Evolutionary conservation across 805 yeast species (phyloP).

Genomic region (Yamadazyma ubonensis): DNA sequence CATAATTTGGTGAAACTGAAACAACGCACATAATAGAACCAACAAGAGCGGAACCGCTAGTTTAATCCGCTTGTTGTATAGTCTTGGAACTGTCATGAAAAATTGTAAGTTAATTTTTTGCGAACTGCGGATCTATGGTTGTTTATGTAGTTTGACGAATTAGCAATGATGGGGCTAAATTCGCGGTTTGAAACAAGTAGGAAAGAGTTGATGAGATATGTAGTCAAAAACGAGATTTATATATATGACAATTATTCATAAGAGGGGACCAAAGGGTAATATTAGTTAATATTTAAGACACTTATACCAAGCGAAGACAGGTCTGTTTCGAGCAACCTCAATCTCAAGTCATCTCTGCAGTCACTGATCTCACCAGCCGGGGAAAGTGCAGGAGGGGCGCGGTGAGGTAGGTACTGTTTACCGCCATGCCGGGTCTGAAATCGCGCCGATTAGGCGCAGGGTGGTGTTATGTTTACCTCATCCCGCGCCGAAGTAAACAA

Average conservation of each 20-base stretch:
- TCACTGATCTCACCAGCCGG: not conserved
- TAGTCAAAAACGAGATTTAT: no score
- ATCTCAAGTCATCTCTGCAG: not conserved
- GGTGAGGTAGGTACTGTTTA: not conserved
- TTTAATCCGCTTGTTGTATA: slow-evolving; percentile 21
- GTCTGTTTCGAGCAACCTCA: no score
- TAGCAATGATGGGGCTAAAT: slow-evolving; percentile 22
- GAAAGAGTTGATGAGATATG: not conserved
- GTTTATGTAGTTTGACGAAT: slow-evolving; percentile 2
- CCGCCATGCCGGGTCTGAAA: not conserved
- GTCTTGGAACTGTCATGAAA: slow-evolving; percentile 13
- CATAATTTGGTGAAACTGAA: slow-evolving; percentile 15
- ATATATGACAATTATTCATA: no score
- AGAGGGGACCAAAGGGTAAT: no score
- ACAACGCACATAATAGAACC: slow-evolving; percentile 11
- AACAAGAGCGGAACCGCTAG: slow-evolving; percentile 15
- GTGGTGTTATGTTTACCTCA: no score
- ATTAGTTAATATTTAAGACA: no score
- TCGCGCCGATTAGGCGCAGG: not conserved
- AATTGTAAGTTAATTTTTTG: not conserved
- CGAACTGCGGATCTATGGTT: slow-evolving; percentile 1
- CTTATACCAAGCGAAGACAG: no score
- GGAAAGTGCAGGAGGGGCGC: slow-evolving; percentile 1
- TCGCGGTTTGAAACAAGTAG: not conserved
- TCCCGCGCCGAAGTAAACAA: no score